Conservation (phyloP, 2,329 filamentous ascomycete species). For the Alternaria longipes region DNA sequence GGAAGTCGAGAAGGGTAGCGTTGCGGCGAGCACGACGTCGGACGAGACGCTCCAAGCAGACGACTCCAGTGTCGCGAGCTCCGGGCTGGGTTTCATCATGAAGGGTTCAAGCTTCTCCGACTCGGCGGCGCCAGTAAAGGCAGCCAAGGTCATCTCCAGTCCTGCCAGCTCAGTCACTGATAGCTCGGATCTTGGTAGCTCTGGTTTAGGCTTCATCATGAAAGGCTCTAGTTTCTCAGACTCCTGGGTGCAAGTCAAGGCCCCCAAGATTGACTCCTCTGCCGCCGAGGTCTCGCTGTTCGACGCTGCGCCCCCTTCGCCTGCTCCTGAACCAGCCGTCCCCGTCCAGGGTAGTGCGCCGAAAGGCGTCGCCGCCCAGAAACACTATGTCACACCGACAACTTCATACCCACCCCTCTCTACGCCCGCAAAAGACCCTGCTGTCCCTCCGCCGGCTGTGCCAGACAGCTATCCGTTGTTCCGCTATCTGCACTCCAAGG, state of each 20-base stretch:
- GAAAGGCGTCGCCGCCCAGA: slow-evolving; percentile 30
- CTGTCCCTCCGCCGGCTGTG: slow-evolving; percentile 46
- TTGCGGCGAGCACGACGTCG: slow-evolving; percentile 22
- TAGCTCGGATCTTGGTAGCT: slow-evolving; percentile 16
- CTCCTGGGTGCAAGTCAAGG: slow-evolving; percentile 17
- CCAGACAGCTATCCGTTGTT: slow-evolving; percentile 74
- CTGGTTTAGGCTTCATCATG: slow-evolving; percentile 37
- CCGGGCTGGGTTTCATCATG: slow-evolving; percentile 38
- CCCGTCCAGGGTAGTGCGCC: slow-evolving; percentile 14
- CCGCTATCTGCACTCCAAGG: slow-evolving; percentile 77
- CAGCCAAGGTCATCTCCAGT: slow-evolving; percentile 1
- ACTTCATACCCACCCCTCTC: slow-evolving; percentile 55
- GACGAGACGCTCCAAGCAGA: slow-evolving; percentile 24
- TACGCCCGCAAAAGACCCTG: slow-evolving; percentile 20
- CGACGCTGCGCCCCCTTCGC: slow-evolving; percentile 25
- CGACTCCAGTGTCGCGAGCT: slow-evolving; percentile 20
- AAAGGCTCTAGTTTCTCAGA: slow-evolving; percentile 36
- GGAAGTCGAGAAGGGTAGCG: slow-evolving; percentile 14
- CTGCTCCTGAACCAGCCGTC: slow-evolving; percentile 18
- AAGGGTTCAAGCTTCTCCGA: slow-evolving; percentile 35
- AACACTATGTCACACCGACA: slow-evolving; percentile 55
- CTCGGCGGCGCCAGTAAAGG: slow-evolving; percentile 1
- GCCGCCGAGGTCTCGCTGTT: slow-evolving; percentile 36
- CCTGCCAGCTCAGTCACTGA: slow-evolving; percentile 8
- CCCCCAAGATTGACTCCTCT: slow-evolving; percentile 14